These are phyloP conservation scores for Suillus hirtellus DNA, from an alignment of 768 basidiomycete species.

Conservation along the genomic window DNA sequence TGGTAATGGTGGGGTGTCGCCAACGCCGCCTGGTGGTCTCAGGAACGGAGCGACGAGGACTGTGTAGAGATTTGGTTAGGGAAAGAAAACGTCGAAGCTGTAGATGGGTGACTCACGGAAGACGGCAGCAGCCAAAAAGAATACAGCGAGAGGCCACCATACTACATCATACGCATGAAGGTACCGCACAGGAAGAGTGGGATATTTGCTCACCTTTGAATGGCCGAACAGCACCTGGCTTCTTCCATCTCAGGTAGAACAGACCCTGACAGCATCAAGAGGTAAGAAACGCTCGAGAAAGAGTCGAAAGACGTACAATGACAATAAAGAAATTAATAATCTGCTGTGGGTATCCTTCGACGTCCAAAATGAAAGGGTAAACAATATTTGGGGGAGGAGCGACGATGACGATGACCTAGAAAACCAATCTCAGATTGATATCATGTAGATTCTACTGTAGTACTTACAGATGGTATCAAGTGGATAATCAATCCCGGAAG, in stretches of 20 bases:
- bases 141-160: slow-evolving; percentile 55
- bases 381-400: slow-evolving; percentile 52
- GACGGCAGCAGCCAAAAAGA: slow-evolving; percentile 51
- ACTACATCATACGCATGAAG: slow-evolving; percentile 32
- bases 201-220: slow-evolving; percentile 47
- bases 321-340: slow-evolving; percentile 60
- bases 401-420: slow-evolving; percentile 53
- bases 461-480: slow-evolving; percentile 49
- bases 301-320: slow-evolving; percentile 37
- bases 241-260: slow-evolving; percentile 55
- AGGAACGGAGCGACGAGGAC: slow-evolving; percentile 60
- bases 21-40: slow-evolving; percentile 51
- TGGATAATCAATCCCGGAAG: slow-evolving; percentile 57
- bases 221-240: slow-evolving; percentile 47
- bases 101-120: slow-evolving; percentile 43
- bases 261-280: slow-evolving; percentile 39
- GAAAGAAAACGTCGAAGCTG: rapidly evolving
- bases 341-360: slow-evolving; percentile 49
- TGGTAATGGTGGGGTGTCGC: slow-evolving; percentile 61
- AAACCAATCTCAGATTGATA: slow-evolving; percentile 39
- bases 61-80: slow-evolving; percentile 14
- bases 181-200: background rate
- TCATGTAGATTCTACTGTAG: background rate
- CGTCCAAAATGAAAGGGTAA: slow-evolving; percentile 63
- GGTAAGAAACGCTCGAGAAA: background rate